These are phyloP conservation scores for Tephrocybe sp. DNA, from an alignment of 768 basidiomycete species.

Conservation along the genomic window DNA sequence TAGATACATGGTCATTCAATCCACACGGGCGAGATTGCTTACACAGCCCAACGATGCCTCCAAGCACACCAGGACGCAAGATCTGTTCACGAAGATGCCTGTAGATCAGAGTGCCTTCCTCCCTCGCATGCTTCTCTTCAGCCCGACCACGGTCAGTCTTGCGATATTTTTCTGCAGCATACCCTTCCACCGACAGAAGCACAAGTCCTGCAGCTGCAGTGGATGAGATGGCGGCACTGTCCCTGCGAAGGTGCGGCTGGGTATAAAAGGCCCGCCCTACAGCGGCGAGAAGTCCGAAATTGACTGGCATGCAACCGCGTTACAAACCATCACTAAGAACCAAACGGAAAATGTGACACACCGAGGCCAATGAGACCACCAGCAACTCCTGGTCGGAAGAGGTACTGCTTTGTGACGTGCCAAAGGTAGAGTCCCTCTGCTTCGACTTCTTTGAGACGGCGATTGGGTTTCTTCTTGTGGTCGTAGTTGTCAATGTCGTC, in stretches of 20 bases:
- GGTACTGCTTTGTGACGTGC: slow-evolving; percentile 46
- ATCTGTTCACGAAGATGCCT: slow-evolving; percentile 51
- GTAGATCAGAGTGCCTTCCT: slow-evolving; percentile 57
- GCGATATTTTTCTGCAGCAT: slow-evolving; percentile 56
- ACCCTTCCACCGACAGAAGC: slow-evolving; percentile 62
- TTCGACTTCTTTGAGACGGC: slow-evolving; percentile 39
- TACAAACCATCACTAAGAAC: neutral
- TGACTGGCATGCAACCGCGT: slow-evolving; percentile 43
- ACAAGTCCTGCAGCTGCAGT: slow-evolving; percentile 53
- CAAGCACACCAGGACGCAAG: slow-evolving; percentile 62
- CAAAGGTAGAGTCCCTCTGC: slow-evolving; percentile 54
- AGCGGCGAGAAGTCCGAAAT: slow-evolving; percentile 64
- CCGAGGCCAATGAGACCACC: slow-evolving; percentile 72
- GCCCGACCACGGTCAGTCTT: slow-evolving; percentile 55
- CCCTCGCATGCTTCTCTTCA: slow-evolving; percentile 53
- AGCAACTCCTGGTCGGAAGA: slow-evolving; percentile 66
- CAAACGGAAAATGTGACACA: slow-evolving; percentile 28
- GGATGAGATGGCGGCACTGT: slow-evolving; percentile 51
- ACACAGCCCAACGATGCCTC: slow-evolving; percentile 63
- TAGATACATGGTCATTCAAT: too few species aligned
- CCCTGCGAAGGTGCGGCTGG: slow-evolving; percentile 55
- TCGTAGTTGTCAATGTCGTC: slow-evolving; percentile 6
- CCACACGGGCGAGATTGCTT: too few species aligned
- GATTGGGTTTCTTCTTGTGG: slow-evolving; percentile 23
- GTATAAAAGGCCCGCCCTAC: slow-evolving; percentile 64